Evolutionary conservation across 352 stramenopile genomes (phyloP), one percentile per base, ranked within the genome.

Genomic region (Globisporangium emineosum): DNA sequence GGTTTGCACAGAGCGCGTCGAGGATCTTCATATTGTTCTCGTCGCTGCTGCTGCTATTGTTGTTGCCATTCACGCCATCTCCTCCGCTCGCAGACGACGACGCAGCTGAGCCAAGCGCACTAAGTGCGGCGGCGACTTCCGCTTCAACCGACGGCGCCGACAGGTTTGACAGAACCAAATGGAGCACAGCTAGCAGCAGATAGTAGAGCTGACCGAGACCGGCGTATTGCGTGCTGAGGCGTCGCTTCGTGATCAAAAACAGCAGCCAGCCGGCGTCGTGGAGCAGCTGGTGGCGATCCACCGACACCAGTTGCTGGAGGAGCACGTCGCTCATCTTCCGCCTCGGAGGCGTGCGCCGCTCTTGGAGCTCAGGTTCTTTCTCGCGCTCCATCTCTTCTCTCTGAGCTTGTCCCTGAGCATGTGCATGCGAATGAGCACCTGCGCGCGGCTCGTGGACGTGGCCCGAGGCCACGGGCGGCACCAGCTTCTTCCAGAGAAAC

Each of bases 201-300:
- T 83, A 85, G 66, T 96, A 96, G 32, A 93, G 76, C 45, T 80
- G 71, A 2, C 79, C 85, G 0, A 96, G 79, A 19, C 85, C 82
- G 0, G 79, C 70, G 70, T 88, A 86, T 5, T 83, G 57, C 8
- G 57, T 49, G 0, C 69, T 52, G 19, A 90, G 65, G 17, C 78
- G 73, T 33, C 78, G 72, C 57, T 83, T 86, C 0, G 75, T 69
- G 29, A 91, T 64, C 27, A 94, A 49, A 49, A 96, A 96, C 10
- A 93, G 51, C 47, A 94, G 65, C 87, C 87, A 96, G 0, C 85
- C 87, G 9, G 70, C 68, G 57, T 92, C 77, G 64, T 88, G 86
- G 1, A 94, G 63, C 40, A 76, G 68, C 32, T 79, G 55, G 23
- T 69, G 64, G 23, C 75, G 65, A 5, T 53, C 32, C 2, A 64